Conservation (phyloP, 108 stramenopile species). For the Fistulifera solaris region DNA sequence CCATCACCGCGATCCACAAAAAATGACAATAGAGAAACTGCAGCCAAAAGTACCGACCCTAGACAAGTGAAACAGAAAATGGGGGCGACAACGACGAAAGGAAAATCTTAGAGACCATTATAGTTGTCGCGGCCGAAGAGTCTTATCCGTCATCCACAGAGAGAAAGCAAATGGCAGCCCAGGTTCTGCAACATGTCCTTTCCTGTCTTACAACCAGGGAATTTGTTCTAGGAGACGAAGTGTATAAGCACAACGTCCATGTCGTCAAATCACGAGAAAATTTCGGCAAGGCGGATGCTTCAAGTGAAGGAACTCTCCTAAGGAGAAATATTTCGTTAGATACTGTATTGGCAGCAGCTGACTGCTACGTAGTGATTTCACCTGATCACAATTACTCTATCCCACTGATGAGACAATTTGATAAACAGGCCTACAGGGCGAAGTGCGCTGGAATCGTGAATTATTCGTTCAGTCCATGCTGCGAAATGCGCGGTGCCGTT, state of each 20-base stretch:
- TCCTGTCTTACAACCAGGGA: no score
- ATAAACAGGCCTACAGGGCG: constrained; percentile 43
- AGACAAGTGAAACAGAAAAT: no score
- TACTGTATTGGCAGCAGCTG: constrained; percentile 38
- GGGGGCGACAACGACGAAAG: no score
- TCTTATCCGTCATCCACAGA: no score
- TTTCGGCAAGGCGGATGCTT: constrained; percentile 34
- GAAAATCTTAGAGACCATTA: no score
- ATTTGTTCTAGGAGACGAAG: constrained; percentile 19
- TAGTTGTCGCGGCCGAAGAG: no score
- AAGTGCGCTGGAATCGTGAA: constrained; percentile 62
- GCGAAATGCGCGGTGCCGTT: constrained; percentile 60
- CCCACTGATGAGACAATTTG: constrained; percentile 68
- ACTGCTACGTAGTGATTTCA: constrained; percentile 60
- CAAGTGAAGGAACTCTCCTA: constrained; percentile 41
- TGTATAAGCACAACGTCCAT: constrained; percentile 38
- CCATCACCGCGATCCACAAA: no score
- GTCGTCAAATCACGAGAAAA: constrained; percentile 53
- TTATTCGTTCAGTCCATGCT: constrained; percentile 73
- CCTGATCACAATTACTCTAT: constrained; percentile 79
- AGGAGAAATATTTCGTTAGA: constrained; percentile 22
- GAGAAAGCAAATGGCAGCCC: no score
- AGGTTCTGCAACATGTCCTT: no score
- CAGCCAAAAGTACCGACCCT: no score
- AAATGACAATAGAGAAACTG: no score